A percentile compares a stretch with the other conserved stretches of the same genome.
These are phyloP conservation scores for Penicillium psychrosexuale DNA, from an alignment of 2,329 filamentous ascomycete genomes.

Conservation along the genomic window DNA sequence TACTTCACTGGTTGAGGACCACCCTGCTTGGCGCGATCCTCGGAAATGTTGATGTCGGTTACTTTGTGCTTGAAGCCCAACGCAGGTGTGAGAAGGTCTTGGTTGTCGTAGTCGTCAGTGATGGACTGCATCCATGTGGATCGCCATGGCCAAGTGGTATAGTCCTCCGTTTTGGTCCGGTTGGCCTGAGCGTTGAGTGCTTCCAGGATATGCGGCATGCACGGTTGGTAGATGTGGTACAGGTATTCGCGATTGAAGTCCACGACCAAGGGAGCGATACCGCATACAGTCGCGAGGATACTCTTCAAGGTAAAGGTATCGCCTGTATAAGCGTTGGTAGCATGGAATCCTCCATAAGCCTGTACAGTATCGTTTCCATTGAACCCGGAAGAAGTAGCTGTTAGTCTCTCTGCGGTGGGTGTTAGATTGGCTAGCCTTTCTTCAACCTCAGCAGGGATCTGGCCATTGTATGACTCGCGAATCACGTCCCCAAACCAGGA, in stretches of 20 bases:
- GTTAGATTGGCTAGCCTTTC: slow-evolving; percentile 24
- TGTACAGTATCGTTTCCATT: slow-evolving; percentile 8
- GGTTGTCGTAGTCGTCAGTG: slow-evolving; percentile 28
- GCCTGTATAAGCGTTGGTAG: slow-evolving; percentile 39
- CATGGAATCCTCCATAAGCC: slow-evolving; percentile 40
- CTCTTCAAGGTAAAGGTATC: slow-evolving; percentile 47
- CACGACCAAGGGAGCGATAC: slow-evolving; percentile 38
- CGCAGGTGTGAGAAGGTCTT: slow-evolving; percentile 19
- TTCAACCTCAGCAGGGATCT: slow-evolving; percentile 31
- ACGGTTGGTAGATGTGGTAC: slow-evolving; percentile 44
- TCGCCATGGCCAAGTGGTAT: slow-evolving; percentile 24
- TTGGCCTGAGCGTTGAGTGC: slow-evolving; percentile 16
- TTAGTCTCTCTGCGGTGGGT: slow-evolving; percentile 21
- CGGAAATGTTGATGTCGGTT: slow-evolving; percentile 16
- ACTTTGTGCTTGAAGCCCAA: slow-evolving; percentile 23
- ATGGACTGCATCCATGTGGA: slow-evolving; percentile 28
- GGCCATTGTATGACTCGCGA: slow-evolving; percentile 30
- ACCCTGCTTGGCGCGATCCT: slow-evolving; percentile 11
- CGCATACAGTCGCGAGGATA: slow-evolving; percentile 40
- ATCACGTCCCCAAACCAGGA: slow-evolving; percentile 29
- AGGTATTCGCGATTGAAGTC: slow-evolving; percentile 43
- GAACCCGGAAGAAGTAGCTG: slow-evolving; percentile 19
- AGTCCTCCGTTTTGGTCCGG: slow-evolving; percentile 15
- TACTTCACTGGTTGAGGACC: slow-evolving; percentile 11
- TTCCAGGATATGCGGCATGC: slow-evolving; percentile 35